Base-by-base conservation (phyloP, 2,329 filamentous ascomycete species). In the Neurospora sp. region DNA sequence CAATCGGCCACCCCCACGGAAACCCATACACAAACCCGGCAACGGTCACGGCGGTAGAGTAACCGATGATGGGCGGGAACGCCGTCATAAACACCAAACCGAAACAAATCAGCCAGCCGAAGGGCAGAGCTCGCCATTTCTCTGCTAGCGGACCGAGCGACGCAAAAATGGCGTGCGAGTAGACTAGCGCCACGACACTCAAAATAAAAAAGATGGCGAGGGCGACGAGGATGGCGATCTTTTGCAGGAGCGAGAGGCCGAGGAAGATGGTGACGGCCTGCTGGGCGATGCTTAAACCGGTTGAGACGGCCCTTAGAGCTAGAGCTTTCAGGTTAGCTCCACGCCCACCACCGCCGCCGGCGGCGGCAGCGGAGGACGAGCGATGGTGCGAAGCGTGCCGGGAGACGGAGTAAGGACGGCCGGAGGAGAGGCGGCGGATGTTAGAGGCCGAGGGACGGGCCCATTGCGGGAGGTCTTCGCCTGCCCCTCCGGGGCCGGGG, bases 31-130 rank as follows among this genome's bases (percentile, higher is more conserved):
- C 83, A 75, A 88, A 84, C 38, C 83, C 83, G 6, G 84, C 81
- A 36, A 87, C 78, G 36, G 84, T 87, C 70, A 83, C 81, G 75
- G 90, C 89, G 1, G 91, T 92, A 72, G 90, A 92, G 83, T 97
- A 97, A 15, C 94, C 94, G 73, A 97, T 90, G 75, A 97, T 80
- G 2, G 94, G 94, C 23, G 94, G 94, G 79, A 97, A 96, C 2
- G 90, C 92, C 17, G 93, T 91, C 52, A 86, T 78, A 78, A 94
- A 93, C 41, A 91, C 90, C 75, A 92, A 82, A 39, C 86, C 78
- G 87, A 93, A 97, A 46, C 96, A 84, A 67, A 97, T 86, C 71
- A 87, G 83, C 84, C 88, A 96, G 62, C 93, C 95, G 68, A 86
- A 89, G 0, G 83, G 86, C 5, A 93, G 82, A 38, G 88, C 85